Conservation (phyloP, 2,329 filamentous ascomycete species). For the Pseudopyricularia cyperi region DNA sequence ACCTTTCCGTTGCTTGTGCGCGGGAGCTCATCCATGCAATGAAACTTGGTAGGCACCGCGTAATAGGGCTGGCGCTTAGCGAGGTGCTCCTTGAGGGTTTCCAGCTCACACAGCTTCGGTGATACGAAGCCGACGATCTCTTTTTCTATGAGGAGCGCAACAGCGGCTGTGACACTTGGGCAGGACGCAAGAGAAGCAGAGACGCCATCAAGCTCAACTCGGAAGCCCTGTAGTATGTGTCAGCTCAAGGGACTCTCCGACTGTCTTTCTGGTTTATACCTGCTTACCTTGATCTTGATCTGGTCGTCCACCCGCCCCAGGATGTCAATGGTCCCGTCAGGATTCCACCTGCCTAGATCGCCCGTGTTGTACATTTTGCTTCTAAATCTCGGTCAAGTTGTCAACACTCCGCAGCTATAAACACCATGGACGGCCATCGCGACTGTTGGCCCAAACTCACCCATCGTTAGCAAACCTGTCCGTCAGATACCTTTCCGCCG, state of each 20-base stretch:
- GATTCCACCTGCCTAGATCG: slow-evolving; percentile 41
- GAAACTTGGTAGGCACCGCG: slow-evolving; percentile 33
- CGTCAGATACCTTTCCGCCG: slow-evolving; percentile 30
- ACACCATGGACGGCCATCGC: too few species aligned
- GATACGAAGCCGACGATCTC: slow-evolving; percentile 34
- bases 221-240: slow-evolving; percentile 27
- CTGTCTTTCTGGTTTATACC: not conserved
- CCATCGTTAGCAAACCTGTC: slow-evolving; percentile 39
- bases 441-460: slow-evolving; percentile 18
- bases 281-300: slow-evolving; percentile 38
- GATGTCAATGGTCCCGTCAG: slow-evolving; percentile 38
- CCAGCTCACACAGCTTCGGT: slow-evolving; percentile 12
- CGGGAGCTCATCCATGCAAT: slow-evolving; percentile 28
- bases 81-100: slow-evolving; percentile 24
- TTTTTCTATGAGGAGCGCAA: slow-evolving; percentile 31
- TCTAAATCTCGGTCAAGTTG: slow-evolving; percentile 12
- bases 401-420: too few species aligned
- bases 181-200: slow-evolving; percentile 33
- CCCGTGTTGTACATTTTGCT: slow-evolving; percentile 47
- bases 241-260: not conserved
- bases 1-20: slow-evolving; percentile 43
- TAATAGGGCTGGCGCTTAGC: slow-evolving; percentile 38
- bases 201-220: slow-evolving; percentile 42
- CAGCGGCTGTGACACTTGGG: slow-evolving; percentile 31
- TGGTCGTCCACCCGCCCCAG: slow-evolving; percentile 48